Percentiles rank a stretch among this genome's conserved stretches.
These are phyloP conservation scores for Pseudogymnoascus verrucosus DNA, from an alignment of 2,329 filamentous ascomycete species.

Conservation along the genomic window DNA sequence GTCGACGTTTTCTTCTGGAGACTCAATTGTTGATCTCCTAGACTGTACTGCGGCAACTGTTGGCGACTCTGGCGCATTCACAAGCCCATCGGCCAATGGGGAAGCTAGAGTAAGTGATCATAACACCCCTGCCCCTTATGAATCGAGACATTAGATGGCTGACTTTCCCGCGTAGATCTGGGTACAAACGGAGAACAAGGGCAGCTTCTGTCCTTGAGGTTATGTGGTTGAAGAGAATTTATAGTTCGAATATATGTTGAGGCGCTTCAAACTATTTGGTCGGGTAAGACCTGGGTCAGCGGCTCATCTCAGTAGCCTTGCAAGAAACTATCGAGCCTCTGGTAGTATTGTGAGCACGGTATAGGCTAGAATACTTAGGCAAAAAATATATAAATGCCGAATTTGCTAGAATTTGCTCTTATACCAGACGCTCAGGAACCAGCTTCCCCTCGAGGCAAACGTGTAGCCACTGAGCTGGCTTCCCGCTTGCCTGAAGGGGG, in stretches of 20 bases:
- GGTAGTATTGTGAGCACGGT: neutral
- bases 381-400: neutral
- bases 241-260: neutral
- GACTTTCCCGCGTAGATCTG: neutral
- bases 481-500: neutral
- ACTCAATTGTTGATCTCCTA: constrained; percentile 15
- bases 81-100: constrained; percentile 11
- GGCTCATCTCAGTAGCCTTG: neutral
- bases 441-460: neutral
- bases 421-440: neutral
- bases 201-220: neutral
- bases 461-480: neutral
- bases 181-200: neutral
- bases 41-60: constrained; percentile 9
- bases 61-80: constrained; percentile 9
- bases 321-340: neutral
- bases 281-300: neutral
- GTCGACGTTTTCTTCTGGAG: constrained; percentile 2
- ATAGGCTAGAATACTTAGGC: neutral
- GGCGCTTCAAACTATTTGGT: neutral
- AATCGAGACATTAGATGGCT: neutral
- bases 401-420: neutral
- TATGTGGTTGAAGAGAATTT: neutral
- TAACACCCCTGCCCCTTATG: neutral
- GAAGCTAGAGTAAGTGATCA: constrained; percentile 1